Conservation (phyloP, 768 basidiomycete species). For the Goffeauzyma gilvescens region DNA sequence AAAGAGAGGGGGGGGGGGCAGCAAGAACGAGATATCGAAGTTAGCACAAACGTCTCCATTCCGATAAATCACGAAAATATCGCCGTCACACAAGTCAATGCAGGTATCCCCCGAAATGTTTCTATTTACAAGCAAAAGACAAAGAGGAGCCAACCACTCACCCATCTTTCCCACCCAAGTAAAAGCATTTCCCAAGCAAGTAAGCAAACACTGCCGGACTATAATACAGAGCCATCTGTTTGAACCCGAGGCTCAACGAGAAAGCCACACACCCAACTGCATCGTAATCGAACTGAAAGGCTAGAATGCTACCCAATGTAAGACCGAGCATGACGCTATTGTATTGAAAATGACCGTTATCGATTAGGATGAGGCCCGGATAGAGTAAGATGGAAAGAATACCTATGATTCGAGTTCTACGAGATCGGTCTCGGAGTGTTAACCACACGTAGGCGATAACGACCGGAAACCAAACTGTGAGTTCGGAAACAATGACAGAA, state of each 20-base stretch:
- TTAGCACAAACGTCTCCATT: too few relatives aligned
- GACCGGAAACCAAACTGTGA: constrained; percentile 55
- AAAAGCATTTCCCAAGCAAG: constrained; percentile 71
- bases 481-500: constrained; percentile 52
- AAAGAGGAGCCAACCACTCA: too few relatives aligned
- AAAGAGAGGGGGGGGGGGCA: too few relatives aligned
- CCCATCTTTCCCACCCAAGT: constrained; percentile 54
- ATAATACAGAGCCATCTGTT: constrained; percentile 92
- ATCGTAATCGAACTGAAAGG: constrained; percentile 52
- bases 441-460: too few relatives aligned
- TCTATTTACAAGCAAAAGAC: too few relatives aligned
- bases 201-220: constrained; percentile 82
- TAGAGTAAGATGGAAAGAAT: constrained; percentile 57
- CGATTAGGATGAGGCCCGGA: constrained; percentile 64
- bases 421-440: too few relatives aligned
- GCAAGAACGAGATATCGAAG: too few relatives aligned
- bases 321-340: constrained; percentile 81
- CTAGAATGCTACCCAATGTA: constrained; percentile 37
- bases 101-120: too few relatives aligned
- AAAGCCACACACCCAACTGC: constrained; percentile 59
- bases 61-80: too few relatives aligned
- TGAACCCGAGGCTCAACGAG: constrained; percentile 70
- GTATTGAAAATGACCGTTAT: constrained; percentile 90
- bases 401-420: too few relatives aligned
- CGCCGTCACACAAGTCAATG: too few relatives aligned